These are phyloP conservation scores for Neurospora sp. DNA, from an alignment of 495 filamentous ascomycete species.

Conservation along the genomic window DNA sequence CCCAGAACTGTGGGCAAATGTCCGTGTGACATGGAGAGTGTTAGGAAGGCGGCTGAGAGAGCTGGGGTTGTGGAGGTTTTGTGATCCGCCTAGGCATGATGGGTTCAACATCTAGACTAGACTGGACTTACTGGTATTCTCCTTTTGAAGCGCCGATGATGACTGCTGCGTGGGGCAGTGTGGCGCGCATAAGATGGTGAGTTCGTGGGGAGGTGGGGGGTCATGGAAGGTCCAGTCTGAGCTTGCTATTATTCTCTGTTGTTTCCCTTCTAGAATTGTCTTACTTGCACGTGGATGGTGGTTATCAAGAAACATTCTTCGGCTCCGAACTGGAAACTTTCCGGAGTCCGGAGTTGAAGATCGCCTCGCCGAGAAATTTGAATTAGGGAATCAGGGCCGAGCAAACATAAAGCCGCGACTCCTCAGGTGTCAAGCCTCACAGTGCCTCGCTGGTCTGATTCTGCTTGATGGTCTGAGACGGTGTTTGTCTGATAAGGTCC, in stretches of 20 bases:
- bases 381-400: neutral
- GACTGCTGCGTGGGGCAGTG: no score
- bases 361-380: neutral
- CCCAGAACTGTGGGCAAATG: no score
- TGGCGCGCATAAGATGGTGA: no score
- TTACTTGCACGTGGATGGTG: neutral
- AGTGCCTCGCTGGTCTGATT: neutral
- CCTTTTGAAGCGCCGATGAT: neutral
- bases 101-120: conserved; percentile 54
- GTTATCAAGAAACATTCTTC: neutral
- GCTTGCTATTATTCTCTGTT: neutral
- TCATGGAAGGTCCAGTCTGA: neutral
- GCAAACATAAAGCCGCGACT: neutral
- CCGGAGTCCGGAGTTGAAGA: neutral
- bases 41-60: conserved; percentile 51
- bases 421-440: neutral
- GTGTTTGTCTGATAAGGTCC: neutral
- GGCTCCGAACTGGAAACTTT: neutral
- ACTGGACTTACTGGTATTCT: neutral
- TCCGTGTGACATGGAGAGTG: no score
- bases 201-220: no score
- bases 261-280: neutral
- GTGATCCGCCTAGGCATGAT: conserved; percentile 56
- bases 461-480: neutral
- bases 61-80: conserved; percentile 70